Conservation (phyloP, 371 early-diverging fungal genomes). For the Mucor circinelloides region DNA sequence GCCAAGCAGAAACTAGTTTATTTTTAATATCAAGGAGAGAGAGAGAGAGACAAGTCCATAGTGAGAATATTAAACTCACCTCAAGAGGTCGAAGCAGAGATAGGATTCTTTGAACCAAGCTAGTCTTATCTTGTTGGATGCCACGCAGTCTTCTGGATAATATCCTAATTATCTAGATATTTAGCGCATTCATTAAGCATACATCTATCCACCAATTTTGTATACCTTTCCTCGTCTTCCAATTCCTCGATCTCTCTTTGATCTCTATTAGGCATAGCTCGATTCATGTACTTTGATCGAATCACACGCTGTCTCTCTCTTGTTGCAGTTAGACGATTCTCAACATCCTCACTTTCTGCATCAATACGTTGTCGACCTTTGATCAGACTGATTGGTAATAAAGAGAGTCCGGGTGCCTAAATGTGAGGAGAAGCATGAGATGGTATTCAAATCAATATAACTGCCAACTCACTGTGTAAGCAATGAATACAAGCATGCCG, state of each 20-base stretch:
- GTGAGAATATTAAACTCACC: slow-evolving; percentile 23
- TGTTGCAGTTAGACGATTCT: slow-evolving; percentile 32
- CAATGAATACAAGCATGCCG: slow-evolving; percentile 47
- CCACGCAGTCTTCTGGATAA: slow-evolving; percentile 32
- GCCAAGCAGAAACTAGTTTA: slow-evolving; percentile 41
- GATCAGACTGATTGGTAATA: slow-evolving; percentile 54
- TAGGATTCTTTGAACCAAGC: slow-evolving; percentile 31
- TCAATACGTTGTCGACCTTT: slow-evolving; percentile 45
- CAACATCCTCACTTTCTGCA: slow-evolving; percentile 41
- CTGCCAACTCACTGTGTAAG: slow-evolving; percentile 43
- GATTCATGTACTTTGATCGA: slow-evolving; percentile 37
- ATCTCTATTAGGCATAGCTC: slow-evolving; percentile 43
- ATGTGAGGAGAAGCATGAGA: not conserved
- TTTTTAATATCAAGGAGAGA: slow-evolving; percentile 4
- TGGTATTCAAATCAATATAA: not conserved
- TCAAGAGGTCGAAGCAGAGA: slow-evolving; percentile 43
- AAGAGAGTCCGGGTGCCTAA: slow-evolving; percentile 61
- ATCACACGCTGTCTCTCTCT: slow-evolving; percentile 50
- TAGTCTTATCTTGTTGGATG: slow-evolving; percentile 36
- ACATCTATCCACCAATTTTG: not conserved
- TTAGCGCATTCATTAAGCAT: not conserved
- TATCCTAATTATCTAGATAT: slow-evolving; percentile 22
- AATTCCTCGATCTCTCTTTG: slow-evolving; percentile 48
- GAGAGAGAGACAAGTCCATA: not conserved
- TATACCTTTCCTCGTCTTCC: slow-evolving; percentile 52